phyloP scores from a whole-genome alignment of 1,139 yeast species.

The Yamadazyma dushanensis region DNA sequence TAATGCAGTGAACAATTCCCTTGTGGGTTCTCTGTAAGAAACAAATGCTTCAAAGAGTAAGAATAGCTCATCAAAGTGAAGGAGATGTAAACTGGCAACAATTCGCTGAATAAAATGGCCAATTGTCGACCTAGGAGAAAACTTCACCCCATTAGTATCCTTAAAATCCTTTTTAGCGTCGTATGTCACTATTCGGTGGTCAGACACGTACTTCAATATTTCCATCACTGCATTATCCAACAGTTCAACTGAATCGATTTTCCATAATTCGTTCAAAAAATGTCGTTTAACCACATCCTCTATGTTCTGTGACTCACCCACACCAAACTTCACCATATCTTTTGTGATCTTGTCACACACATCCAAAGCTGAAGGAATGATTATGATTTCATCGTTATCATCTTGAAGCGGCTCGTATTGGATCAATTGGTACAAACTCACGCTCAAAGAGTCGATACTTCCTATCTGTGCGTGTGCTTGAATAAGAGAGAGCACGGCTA shows the following conservation, averaged over 20 bases:
- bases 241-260: constrained; percentile 35
- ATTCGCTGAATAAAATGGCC: constrained; percentile 40
- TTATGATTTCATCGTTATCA: constrained; percentile 19
- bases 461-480: constrained; percentile 6
- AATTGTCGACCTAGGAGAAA: constrained; percentile 37
- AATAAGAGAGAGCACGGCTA: constrained; percentile 23
- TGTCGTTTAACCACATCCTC: constrained; percentile 2
- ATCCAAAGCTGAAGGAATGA: constrained; percentile 29
- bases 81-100: constrained; percentile 48
- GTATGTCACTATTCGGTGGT: constrained; percentile 7
- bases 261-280: constrained; percentile 27
- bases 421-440: constrained; percentile 21
- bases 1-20: constrained; percentile 19
- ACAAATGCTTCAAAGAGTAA: constrained; percentile 56
- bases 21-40: constrained; percentile 46
- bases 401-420: constrained; percentile 28
- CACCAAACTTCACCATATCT: constrained; percentile 8
- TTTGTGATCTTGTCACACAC: constrained; percentile 19
- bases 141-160: constrained; percentile 5
- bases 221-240: constrained; percentile 23
- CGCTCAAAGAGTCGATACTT: constrained; percentile 17
- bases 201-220: constrained; percentile 9
- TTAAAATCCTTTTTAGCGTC: constrained; percentile 6
- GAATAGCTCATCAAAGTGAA: constrained; percentile 60
- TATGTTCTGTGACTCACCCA: constrained; percentile 2